These are phyloP conservation scores for Boletellus deceptivus DNA, from an alignment of 1,284 basidiomycete genomes.

Conservation along the genomic window DNA sequence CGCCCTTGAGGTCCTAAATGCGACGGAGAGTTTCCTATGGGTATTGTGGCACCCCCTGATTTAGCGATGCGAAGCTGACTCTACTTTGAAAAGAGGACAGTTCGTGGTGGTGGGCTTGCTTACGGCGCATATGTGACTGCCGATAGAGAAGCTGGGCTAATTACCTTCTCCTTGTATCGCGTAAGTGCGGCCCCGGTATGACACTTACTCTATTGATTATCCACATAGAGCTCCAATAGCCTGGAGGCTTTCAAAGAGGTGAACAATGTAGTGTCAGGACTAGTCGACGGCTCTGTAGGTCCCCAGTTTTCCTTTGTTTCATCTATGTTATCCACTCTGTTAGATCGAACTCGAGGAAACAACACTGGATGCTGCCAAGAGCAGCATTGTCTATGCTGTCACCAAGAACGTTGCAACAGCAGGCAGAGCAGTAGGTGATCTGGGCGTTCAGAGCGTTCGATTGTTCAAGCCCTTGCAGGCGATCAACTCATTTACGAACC, in stretches of 20 bases:
- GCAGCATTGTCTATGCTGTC: conserved; percentile 83
- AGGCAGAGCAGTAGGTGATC: conserved; percentile 68
- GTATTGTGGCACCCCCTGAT: conserved; percentile 38
- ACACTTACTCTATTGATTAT: conserved; percentile 2
- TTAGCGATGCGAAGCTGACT: conserved; percentile 7
- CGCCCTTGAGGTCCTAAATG: conserved; percentile 88
- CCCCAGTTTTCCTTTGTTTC: conserved; percentile 39
- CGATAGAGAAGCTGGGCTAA: conserved; percentile 81
- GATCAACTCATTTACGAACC: conserved; percentile 78
- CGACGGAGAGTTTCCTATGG: conserved; percentile 95
- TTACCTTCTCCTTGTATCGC: conserved; percentile 81
- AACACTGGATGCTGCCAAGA: conserved; percentile 89
- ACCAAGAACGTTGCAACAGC: conserved; percentile 83
- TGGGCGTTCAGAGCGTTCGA: neutral
- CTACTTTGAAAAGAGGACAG: conserved; percentile 55
- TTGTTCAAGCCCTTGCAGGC: conserved; percentile 48
- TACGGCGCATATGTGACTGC: conserved; percentile 85
- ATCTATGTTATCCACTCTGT: neutral
- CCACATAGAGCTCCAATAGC: conserved; percentile 78
- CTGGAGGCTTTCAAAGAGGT: conserved; percentile 84
- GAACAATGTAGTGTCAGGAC: conserved; percentile 67
- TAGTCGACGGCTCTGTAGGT: conserved; percentile 79
- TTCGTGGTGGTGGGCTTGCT: conserved; percentile 90
- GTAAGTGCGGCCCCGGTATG: conserved; percentile 42
- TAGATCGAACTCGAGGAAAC: conserved; percentile 83